Evolutionary conservation across 306 rosid genomes (phyloP).

Genomic region (Luffa aegyptiaca): DNA sequence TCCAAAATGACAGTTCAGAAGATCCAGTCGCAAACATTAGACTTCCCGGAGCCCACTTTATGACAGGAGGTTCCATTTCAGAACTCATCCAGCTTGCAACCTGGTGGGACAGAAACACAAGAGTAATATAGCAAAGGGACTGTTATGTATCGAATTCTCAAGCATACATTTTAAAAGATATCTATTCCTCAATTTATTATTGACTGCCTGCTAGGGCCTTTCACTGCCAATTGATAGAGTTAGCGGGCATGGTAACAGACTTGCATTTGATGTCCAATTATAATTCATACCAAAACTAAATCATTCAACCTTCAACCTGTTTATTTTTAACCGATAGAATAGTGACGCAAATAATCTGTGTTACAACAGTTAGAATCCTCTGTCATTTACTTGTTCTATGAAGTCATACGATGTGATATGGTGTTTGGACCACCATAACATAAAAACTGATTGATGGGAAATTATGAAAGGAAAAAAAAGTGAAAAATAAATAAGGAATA

Average conservation of each 20-base stretch:
- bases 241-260: background rate
- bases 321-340: background rate
- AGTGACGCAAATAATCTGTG: background rate
- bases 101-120: constrained; percentile 16
- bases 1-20: constrained; percentile 82
- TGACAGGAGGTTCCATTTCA: constrained; percentile 82
- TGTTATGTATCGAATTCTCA: background rate
- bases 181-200: background rate
- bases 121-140: background rate
- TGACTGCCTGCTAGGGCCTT: background rate
- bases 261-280: background rate
- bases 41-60: constrained; percentile 90
- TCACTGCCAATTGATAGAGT: background rate
- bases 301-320: background rate
- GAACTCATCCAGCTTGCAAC: constrained; percentile 92
- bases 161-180: background rate
- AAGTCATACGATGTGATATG: background rate
- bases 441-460: background rate
- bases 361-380: background rate
- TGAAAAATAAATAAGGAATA: background rate
- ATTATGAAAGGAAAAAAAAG: background rate
- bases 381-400: background rate
- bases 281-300: background rate
- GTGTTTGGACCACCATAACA: background rate
- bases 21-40: constrained; percentile 93